Conservation (phyloP, 331 rosid species). For the Pyrus hybrid region DNA sequence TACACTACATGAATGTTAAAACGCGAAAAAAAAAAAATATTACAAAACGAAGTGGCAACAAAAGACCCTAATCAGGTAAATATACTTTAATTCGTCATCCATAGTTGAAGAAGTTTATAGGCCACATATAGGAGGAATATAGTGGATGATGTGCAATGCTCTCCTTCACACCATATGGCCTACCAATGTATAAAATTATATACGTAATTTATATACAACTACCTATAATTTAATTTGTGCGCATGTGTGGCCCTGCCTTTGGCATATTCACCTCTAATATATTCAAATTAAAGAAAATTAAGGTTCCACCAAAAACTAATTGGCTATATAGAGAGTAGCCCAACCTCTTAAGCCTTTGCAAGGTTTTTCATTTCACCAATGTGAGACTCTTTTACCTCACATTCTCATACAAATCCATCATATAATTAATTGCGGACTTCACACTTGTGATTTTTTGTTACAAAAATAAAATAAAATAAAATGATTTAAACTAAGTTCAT, state of each 20-base stretch:
- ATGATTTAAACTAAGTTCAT: too few relatives aligned
- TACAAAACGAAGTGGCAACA: not conserved
- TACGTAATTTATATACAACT: not conserved
- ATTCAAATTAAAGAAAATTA: not conserved
- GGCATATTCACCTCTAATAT: not conserved
- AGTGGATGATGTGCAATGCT: not conserved
- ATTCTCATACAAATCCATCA: not conserved
- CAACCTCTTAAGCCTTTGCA: too few relatives aligned
- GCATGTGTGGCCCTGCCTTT: not conserved
- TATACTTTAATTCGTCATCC: not conserved
- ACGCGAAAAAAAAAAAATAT: not conserved
- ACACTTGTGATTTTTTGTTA: too few relatives aligned
- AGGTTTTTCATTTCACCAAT: too few relatives aligned
- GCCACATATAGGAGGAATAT: not conserved
- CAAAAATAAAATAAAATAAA: too few relatives aligned
- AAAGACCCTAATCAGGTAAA: not conserved
- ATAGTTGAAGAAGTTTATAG: not conserved
- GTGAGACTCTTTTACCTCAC: too few relatives aligned
- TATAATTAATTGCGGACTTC: not conserved
- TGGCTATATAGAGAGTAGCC: too few relatives aligned
- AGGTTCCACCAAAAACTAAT: too few relatives aligned
- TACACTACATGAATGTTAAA: not conserved
- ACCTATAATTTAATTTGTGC: too few relatives aligned
- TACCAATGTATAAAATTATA: not conserved
- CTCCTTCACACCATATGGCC: not conserved